Evolutionary conservation across 768 basidiomycete genomes (phyloP).

Genomic region (Boletus subparvulus): DNA sequence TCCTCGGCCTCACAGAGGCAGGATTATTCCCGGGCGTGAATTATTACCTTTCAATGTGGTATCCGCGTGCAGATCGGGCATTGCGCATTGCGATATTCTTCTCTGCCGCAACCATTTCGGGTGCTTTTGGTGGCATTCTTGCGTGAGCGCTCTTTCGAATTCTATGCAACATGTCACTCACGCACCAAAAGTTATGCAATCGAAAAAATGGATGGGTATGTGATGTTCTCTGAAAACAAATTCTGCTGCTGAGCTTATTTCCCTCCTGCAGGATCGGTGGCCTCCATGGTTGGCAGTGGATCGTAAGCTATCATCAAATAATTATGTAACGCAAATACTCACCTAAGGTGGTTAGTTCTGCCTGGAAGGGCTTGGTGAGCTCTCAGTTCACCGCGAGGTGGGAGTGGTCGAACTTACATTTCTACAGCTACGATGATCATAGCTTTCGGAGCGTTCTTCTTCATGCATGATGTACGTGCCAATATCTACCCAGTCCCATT

Average conservation of each 20-base stretch:
- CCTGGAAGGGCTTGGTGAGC: conserved; percentile 30
- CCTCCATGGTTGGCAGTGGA: conserved; percentile 40
- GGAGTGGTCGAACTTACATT: not conserved
- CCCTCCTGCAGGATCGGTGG: conserved; percentile 20
- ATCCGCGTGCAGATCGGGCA: conserved; percentile 56
- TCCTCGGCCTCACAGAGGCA: conserved; percentile 48
- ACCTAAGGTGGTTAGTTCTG: conserved; percentile 27
- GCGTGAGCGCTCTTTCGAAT: conserved; percentile 35
- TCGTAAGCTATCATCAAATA: conserved; percentile 26
- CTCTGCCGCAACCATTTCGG: conserved; percentile 57
- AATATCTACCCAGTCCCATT: not conserved
- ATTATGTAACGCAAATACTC: not conserved
- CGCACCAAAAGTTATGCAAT: conserved; percentile 34
- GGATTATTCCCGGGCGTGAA: conserved; percentile 43
- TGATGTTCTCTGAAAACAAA: conserved; percentile 10
- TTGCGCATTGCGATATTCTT: conserved; percentile 61
- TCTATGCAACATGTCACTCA: not conserved
- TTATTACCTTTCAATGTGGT: conserved; percentile 55
- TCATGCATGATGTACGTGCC: conserved; percentile 48
- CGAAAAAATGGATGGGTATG: conserved; percentile 35
- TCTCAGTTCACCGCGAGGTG: not conserved
- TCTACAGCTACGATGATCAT: conserved; percentile 22
- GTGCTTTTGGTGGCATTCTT: conserved; percentile 48
- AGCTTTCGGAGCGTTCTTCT: conserved; percentile 41
- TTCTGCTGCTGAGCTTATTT: not conserved